Evolutionary conservation across 345 rosid species (phyloP).

Genomic region (Rhizophora apiculata): DNA sequence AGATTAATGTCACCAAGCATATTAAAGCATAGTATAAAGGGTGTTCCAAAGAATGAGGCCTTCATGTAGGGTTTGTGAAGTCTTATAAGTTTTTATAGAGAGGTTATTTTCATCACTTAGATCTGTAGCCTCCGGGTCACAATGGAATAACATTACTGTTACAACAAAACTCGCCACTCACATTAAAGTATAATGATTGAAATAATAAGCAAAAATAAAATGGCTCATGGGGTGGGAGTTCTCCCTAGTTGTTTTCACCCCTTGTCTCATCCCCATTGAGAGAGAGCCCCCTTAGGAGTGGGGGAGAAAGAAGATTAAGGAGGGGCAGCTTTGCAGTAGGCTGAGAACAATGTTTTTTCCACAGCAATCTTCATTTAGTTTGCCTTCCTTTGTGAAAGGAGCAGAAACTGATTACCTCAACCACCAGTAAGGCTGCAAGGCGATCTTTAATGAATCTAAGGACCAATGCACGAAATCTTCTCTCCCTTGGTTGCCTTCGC

Average conservation of each 20-base stretch:
- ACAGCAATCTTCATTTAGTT: not conserved
- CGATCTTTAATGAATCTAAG: constrained; percentile 86
- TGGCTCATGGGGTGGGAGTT: not conserved
- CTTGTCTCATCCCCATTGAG: not conserved
- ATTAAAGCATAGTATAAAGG: too few species aligned
- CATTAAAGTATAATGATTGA: not conserved
- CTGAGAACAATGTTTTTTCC: not conserved
- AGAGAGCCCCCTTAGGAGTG: not conserved
- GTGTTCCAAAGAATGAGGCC: too few species aligned
- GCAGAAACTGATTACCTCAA: constrained; percentile 53
- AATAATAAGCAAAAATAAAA: not conserved
- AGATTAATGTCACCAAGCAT: too few species aligned
- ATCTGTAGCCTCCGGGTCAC: too few species aligned
- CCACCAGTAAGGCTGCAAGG: constrained; percentile 60
- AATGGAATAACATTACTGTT: too few species aligned
- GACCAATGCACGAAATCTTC: constrained; percentile 59
- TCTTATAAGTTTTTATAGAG: too few species aligned
- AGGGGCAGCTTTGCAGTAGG: not conserved
- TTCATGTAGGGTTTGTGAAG: too few species aligned
- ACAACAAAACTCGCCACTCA: not conserved
- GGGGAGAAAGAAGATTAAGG: not conserved
- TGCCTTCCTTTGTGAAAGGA: not conserved
- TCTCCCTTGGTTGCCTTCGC: constrained; percentile 75
- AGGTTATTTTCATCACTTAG: too few species aligned
- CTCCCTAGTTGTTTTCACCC: not conserved